Base-by-base conservation (phyloP, 768 basidiomycete species). In the Polyporus arcularius region DNA sequence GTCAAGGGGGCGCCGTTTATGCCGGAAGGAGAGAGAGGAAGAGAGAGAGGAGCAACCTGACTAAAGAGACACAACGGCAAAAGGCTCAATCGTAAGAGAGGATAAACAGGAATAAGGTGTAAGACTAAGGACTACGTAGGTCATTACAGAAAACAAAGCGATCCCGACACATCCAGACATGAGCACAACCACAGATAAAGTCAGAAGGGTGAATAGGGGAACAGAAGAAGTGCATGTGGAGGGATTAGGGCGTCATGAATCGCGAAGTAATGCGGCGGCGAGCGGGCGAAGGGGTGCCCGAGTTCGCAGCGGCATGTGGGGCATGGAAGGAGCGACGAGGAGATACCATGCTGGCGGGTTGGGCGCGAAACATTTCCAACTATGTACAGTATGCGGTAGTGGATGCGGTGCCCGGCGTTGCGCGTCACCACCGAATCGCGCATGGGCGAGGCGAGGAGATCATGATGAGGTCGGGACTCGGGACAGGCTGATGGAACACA, bases 311-410 rank as follows among this genome's bases (percentile, higher is more conserved):
- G 38, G 53, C 62, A 58, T 58, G 57, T 56, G 32, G 56, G 61
- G 53, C 62, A 52, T 55, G 62, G 51, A 63, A 63, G 39, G 62
- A 63, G 57, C 62, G 62, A 46, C 62, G 57, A 42, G 57, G 54
- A 21, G 53, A 49, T 55, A 54, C 56, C 53, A 51, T 46, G 40
- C 49, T 58, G 54, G 57, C 62, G 62, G 55, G 53, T 49, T 47
- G 28, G 32, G 49, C 53, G 51, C 52, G 57, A 59, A 49, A 52
- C 41, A 59, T 49, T 55, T 58, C 62, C 62, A 55, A 59, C 62
- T 59, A 59, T 63, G 62, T 63, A 63, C 62, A 63, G 56, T 63
- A 63, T 54, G 57, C 54, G 48, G 57, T 63, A 53, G 57, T 55
- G 47, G 53, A 35, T 63, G 62, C 58, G 55, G 50, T 51, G 62